Evolutionary conservation across 1,139 yeast genomes (phyloP).

Genomic region (Debaryomycetaceae sp.): DNA sequence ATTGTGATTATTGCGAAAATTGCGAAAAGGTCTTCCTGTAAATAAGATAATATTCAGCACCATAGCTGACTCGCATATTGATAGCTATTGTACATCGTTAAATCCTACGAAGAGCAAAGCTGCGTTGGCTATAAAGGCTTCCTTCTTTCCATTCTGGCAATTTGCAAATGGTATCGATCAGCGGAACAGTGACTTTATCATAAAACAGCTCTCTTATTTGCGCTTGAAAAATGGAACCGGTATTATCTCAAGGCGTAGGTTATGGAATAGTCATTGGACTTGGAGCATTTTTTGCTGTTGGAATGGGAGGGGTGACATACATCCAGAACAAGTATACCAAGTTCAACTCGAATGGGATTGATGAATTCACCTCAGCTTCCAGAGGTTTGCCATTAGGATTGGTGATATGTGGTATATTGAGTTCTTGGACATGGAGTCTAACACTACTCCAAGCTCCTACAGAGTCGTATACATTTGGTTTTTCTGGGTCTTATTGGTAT

Average conservation of each 20-base stretch:
- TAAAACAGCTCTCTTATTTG: background rate
- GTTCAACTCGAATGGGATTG: constrained; percentile 27
- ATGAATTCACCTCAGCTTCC: constrained; percentile 28
- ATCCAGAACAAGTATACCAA: constrained; percentile 21
- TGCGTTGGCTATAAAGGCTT: background rate
- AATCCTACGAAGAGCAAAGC: too few relatives aligned
- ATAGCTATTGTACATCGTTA: too few relatives aligned
- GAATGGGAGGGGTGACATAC: constrained; percentile 25
- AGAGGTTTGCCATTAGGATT: constrained; percentile 24
- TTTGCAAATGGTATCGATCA: background rate
- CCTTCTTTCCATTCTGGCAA: background rate
- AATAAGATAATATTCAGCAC: background rate
- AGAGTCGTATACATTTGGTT: constrained; percentile 26
- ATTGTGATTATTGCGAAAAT: background rate
- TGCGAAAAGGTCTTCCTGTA: background rate
- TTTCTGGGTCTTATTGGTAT: constrained; percentile 24
- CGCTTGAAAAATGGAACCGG: background rate
- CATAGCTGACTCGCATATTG: too few relatives aligned
- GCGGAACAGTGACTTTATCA: background rate
- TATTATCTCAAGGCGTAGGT: constrained; percentile 9
- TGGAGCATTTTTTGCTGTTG: constrained; percentile 28
- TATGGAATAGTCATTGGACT: constrained; percentile 29
- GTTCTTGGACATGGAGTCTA: constrained; percentile 31
- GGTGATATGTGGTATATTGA: constrained; percentile 25
- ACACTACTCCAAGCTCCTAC: constrained; percentile 25